A percentile compares a stretch with the other conserved stretches of the same genome.
These are phyloP conservation scores for Gracilaria vermiculophylla DNA, from an alignment of 23 red algal species.

Conservation along the genomic window DNA sequence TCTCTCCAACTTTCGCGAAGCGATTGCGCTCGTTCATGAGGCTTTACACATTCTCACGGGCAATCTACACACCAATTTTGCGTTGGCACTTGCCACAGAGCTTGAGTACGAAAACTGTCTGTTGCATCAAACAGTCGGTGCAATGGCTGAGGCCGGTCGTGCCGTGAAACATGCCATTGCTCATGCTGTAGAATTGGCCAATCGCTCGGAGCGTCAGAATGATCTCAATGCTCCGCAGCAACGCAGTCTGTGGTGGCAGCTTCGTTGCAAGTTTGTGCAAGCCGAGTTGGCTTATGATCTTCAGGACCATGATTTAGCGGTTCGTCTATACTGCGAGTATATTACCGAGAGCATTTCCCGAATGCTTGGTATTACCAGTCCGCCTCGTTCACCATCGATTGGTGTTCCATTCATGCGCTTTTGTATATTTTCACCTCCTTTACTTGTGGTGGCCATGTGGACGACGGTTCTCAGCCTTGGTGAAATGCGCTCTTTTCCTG, in stretches of 20 bases:
- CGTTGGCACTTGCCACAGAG: slow-evolving; percentile 28
- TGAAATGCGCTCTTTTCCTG: slow-evolving; percentile 47
- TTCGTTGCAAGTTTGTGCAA: slow-evolving; percentile 55
- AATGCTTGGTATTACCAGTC: slow-evolving; percentile 36
- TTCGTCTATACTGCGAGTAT: slow-evolving; percentile 59
- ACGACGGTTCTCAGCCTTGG: slow-evolving; percentile 50
- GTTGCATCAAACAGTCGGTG: slow-evolving; percentile 34
- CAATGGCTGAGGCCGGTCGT: slow-evolving; percentile 31
- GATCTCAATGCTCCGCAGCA: slow-evolving; percentile 33
- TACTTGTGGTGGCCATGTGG: slow-evolving; percentile 57
- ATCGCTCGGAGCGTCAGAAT: not conserved
- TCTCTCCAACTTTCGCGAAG: slow-evolving; percentile 32
- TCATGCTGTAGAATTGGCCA: not conserved
- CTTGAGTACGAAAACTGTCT: slow-evolving; percentile 52
- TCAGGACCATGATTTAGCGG: slow-evolving; percentile 25
- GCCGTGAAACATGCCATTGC: slow-evolving; percentile 40
- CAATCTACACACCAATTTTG: not conserved
- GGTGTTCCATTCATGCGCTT: slow-evolving; percentile 54
- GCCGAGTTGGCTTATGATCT: slow-evolving; percentile 47
- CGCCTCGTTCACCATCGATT: slow-evolving; percentile 14
- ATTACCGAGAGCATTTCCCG: slow-evolving; percentile 37
- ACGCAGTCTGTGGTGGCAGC: slow-evolving; percentile 57
- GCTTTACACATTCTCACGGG: slow-evolving; percentile 14
- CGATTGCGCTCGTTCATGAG: slow-evolving; percentile 30
- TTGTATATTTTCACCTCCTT: slow-evolving; percentile 60